Percentiles rank a stretch among this genome's conserved stretches.
Evolutionary conservation across 169 alveolate species (phyloP).

Genomic region (Plasmodium blacklocki): DNA sequence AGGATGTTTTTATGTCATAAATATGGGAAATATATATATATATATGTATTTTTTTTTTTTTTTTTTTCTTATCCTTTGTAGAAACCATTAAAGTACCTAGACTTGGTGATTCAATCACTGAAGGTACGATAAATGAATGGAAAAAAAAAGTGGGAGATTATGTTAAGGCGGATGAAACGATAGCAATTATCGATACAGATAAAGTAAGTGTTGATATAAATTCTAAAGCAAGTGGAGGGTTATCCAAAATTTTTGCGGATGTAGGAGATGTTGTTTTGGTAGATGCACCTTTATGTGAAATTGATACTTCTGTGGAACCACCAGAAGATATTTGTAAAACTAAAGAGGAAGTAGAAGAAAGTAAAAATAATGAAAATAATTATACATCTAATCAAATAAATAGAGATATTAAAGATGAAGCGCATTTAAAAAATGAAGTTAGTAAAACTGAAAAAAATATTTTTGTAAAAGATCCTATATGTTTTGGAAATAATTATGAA

Average conservation of each 20-base stretch:
- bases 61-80: neutral
- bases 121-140: constrained; percentile 89
- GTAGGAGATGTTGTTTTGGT: constrained; percentile 92
- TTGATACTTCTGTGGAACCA: constrained; percentile 87
- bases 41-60: neutral
- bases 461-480: constrained; percentile 37
- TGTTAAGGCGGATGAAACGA: constrained; percentile 92
- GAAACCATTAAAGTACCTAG: constrained; percentile 85
- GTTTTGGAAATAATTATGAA: constrained; percentile 61
- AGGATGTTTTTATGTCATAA: neutral
- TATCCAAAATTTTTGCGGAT: constrained; percentile 67
- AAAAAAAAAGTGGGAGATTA: constrained; percentile 91
- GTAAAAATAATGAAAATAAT: neutral
- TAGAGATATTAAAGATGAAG: constrained; percentile 30
- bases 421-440: constrained; percentile 34
- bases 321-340: constrained; percentile 30
- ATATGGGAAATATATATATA: neutral
- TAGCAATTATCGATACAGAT: constrained; percentile 96
- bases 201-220: constrained; percentile 95
- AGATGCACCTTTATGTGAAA: constrained; percentile 89
- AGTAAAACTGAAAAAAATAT: constrained; percentile 27
- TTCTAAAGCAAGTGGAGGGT: constrained; percentile 84
- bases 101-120: constrained; percentile 92
- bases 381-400: constrained; percentile 9
- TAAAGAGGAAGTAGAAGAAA: constrained; percentile 10